These are phyloP conservation scores for Yamadazyma mexicana DNA, from an alignment of 1,139 yeast genomes.

Conservation along the genomic window DNA sequence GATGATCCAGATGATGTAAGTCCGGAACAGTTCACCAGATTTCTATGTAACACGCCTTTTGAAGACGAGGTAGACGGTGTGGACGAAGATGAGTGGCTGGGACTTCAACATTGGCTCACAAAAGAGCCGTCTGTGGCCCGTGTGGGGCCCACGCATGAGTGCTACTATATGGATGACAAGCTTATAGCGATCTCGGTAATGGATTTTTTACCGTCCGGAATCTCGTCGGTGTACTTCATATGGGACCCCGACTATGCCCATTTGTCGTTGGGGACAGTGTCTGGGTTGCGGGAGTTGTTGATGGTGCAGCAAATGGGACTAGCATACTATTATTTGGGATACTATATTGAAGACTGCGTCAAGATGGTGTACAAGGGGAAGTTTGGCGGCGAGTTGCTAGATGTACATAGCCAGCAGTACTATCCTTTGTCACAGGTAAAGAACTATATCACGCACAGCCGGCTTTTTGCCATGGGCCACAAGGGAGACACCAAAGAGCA, in stretches of 20 bases:
- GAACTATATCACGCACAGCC: slow-evolving; percentile 34
- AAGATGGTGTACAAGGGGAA: slow-evolving; percentile 83
- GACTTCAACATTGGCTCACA: slow-evolving; percentile 29
- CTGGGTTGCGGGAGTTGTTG: slow-evolving; percentile 71
- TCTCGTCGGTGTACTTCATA: slow-evolving; percentile 83
- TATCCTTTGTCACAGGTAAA: slow-evolving; percentile 40
- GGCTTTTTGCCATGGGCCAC: slow-evolving; percentile 39
- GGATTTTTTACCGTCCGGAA: slow-evolving; percentile 73
- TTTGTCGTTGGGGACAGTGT: slow-evolving; percentile 73
- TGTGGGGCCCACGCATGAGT: slow-evolving; percentile 66
- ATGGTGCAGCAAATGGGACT: slow-evolving; percentile 43
- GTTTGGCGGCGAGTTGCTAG: slow-evolving; percentile 73
- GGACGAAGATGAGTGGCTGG: slow-evolving; percentile 26
- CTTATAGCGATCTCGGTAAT: slow-evolving; percentile 76
- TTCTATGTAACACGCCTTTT: slow-evolving; percentile 73
- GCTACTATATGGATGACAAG: slow-evolving; percentile 64
- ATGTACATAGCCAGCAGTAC: slow-evolving; percentile 48
- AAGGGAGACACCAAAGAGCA: slow-evolving; percentile 6
- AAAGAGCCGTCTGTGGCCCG: slow-evolving; percentile 19
- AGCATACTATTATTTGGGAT: slow-evolving; percentile 70
- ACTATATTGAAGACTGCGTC: slow-evolving; percentile 71
- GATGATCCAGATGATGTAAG: slow-evolving; percentile 53
- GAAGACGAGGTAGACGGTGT: slow-evolving; percentile 26
- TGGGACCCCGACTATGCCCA: slow-evolving; percentile 83
- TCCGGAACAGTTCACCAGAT: slow-evolving; percentile 52